Base-by-base conservation (phyloP, 1,284 basidiomycete genomes). In the Puccinia triticina region DNA sequence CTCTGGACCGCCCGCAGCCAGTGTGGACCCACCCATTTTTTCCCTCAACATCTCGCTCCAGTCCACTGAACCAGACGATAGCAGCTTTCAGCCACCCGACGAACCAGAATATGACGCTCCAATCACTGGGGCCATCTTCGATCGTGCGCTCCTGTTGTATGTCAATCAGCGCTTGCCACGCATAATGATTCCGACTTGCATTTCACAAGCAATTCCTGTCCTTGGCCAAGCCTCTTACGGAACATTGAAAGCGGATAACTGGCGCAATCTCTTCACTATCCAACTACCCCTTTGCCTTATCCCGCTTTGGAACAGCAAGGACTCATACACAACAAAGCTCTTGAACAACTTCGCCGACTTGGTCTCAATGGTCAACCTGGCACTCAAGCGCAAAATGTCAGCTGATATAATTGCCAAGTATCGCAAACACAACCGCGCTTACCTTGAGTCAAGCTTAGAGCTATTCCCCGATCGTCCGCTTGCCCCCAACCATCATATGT, bases 191-290 rank as follows among this genome's bases (percentile, higher is more conserved):
- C 77, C 77, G 0, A 72, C 32, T 29, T 71, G 26, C 8, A n/a
- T 84, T 18, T 82, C 74, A 4, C 46, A 37, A 0, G 55, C 71
- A 0, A 71, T 80, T 2, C 83, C 46, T 1, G 26, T 32, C 14
- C 75, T 84, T n/a, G 84, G 77, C 1, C 43, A 66, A 46, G 76
- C 76, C 1, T 77, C 76, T 21, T 77, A 64, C 37, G 76, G 76
- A 0, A 23, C n/a, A 48, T 29, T 77, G 1, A 77, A 77, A 61
- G 84, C 84, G 1, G 77, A 84, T 23, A 74, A 84, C 21, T 75
- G 73, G 73, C 23, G 50, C 34, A 53, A 75, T n/a, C 37, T 77
- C 21, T 77, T 77, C 34, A 77, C 75, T 23, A 77, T 77, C 21
- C 75, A 77, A 18, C 59, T 77, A 5, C 75, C 75, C 0, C 61